These are phyloP conservation scores for Ustilago cynodontis DNA, from an alignment of 1,284 basidiomycete genomes.

Conservation along the genomic window DNA sequence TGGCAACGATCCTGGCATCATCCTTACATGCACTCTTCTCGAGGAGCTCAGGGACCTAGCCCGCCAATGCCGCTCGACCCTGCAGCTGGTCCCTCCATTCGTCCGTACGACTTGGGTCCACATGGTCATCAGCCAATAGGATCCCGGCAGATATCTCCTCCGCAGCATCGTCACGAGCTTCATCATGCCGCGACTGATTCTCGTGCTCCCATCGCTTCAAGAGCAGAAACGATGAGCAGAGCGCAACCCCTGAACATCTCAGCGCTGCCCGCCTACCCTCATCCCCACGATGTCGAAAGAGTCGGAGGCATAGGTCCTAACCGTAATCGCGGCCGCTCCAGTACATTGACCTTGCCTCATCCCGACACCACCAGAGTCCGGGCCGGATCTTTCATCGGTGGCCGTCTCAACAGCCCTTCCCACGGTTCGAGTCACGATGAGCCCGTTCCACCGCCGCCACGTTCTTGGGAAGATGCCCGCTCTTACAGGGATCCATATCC, in stretches of 20 bases:
- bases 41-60: slow-evolving; percentile 22
- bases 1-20: slow-evolving; percentile 52
- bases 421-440: slow-evolving; percentile 24
- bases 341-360: slow-evolving; percentile 43
- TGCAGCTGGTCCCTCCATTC: slow-evolving; percentile 8
- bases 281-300: slow-evolving; percentile 19
- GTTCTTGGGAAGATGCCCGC: slow-evolving; percentile 38
- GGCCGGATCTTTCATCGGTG: slow-evolving; percentile 26
- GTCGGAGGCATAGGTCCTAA: slow-evolving; percentile 36
- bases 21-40: slow-evolving; percentile 30
- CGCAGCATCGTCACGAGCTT: slow-evolving; percentile 19
- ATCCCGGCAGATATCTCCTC: slow-evolving; percentile 20
- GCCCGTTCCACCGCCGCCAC: slow-evolving; percentile 24
- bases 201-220: slow-evolving; percentile 20
- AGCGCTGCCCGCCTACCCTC: slow-evolving; percentile 15
- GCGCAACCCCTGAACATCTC: slow-evolving; percentile 38
- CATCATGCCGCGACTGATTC: slow-evolving; percentile 18
- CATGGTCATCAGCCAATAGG: neutral
- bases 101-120: slow-evolving; percentile 19
- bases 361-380: slow-evolving; percentile 22
- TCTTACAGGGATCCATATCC: slow-evolving; percentile 14
- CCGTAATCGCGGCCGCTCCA: slow-evolving; percentile 49
- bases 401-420: slow-evolving; percentile 26
- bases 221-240: slow-evolving; percentile 9
- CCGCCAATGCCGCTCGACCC: slow-evolving; percentile 24